Base-by-base conservation (phyloP, 2,329 filamentous ascomycete genomes). In the Diaporthe sp. region DNA sequence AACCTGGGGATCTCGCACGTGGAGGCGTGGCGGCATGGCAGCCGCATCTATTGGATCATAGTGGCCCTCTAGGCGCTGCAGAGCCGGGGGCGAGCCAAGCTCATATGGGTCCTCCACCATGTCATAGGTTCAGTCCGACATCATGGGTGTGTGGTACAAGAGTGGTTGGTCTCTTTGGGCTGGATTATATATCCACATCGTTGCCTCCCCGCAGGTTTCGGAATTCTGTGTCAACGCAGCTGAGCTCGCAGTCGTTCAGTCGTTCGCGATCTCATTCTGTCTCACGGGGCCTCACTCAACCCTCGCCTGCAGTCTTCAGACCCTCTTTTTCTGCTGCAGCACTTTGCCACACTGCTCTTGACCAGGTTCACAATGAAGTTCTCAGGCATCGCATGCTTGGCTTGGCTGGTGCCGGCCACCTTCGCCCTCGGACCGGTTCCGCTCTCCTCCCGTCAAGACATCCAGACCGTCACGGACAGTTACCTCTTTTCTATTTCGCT, bases 1-100 rank as follows among this genome's bases (percentile, higher is more conserved):
- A 68, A 68, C 65, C 46, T 53, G 65, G 46, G 65, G 46, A 68
- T 68, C 4, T 42, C 3, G 65, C 65, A 68, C 65, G 65, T 68
- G 65, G 65, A 68, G 62, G 62, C 62, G 17, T 68, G 44, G 62
- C 46, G 65, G 65, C 65, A 53, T 68, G 62, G 62, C 62, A n/a
- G 31, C 3, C 31, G 22, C 62, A 53, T 68, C 62, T 42, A 68
- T 68, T 68, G 65, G 65, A n/a, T 19, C 31, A 68, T 53, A 39
- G 31, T 37, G 46, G 31, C 65, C 65, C 46, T 68, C 65, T 68
- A 68, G 62, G 72, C 60, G 61, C 49, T 67, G 72, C 60, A 44
- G 37, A 19, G 3, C 46, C 49, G 17, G 51, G 49, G 49, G n/a
- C 46, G 34, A 22, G 39, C 62, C 28, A 67, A 58, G 49, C 22